Evolutionary conservation across 352 stramenopile species (phyloP).

Genomic region (Phytophthora fragariaefolia): DNA sequence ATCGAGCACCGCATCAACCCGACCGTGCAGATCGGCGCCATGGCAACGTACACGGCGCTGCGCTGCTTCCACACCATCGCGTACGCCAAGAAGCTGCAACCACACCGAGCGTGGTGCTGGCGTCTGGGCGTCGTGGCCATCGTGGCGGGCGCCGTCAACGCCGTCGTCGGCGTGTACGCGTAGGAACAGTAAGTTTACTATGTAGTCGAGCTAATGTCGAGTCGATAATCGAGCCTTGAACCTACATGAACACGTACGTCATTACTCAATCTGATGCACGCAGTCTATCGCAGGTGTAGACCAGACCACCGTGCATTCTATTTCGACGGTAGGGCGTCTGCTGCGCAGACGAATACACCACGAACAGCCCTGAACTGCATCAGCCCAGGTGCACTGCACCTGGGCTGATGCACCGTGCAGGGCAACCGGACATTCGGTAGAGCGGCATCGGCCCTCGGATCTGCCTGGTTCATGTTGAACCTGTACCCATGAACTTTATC

Average conservation of each 20-base stretch:
- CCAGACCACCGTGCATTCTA: constrained; percentile 5
- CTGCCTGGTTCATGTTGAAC: constrained; percentile 14
- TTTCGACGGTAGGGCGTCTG: constrained; percentile 4
- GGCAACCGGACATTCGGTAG: constrained; percentile 13
- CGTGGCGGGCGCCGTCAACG: constrained; percentile 48
- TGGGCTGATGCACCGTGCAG: no score
- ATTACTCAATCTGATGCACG: constrained; percentile 2
- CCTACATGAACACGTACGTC: no score
- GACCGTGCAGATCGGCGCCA: constrained; percentile 40
- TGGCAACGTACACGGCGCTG: constrained; percentile 52
- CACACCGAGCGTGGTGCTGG: constrained; percentile 50
- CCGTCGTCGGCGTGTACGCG: constrained; percentile 46
- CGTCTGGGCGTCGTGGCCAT: constrained; percentile 45
- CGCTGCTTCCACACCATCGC: constrained; percentile 54
- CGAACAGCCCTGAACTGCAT: constrained; percentile 16
- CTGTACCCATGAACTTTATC: constrained; percentile 21
- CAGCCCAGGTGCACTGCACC: constrained; percentile 18
- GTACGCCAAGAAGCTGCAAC: constrained; percentile 56
- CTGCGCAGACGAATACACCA: not conserved
- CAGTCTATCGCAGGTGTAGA: not conserved
- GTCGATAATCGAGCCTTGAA: no score
- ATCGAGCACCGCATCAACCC: constrained; percentile 28
- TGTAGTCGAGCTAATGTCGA: constrained; percentile 15
- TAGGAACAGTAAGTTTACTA: constrained; percentile 15
- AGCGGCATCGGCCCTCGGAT: constrained; percentile 6